Evolutionary conservation across 768 basidiomycete species (phyloP), one percentile per base, ranked within the genome.

Genomic region (Lactifluus volemus): DNA sequence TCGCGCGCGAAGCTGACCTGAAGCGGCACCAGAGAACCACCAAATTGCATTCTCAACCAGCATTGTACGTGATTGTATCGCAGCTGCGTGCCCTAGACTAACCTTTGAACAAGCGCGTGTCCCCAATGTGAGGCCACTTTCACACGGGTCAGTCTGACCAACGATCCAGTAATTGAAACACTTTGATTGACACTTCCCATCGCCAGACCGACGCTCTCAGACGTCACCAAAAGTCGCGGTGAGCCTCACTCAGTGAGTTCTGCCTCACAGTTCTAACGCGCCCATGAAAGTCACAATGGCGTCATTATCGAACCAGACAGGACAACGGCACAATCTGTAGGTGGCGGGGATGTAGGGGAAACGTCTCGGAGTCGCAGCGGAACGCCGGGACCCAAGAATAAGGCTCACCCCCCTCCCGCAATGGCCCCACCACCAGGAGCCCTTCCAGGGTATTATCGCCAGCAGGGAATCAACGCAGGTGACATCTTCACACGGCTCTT

Each of bases 21-120:
- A 89, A 89, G 76, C 71, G 88, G 67, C 88, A 90, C 70, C 88
- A 89, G 69, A 77, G 86, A 70, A 90, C 88, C 36, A 89, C 88
- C 25, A 90, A 88, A 71, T 71, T 80, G 51, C 88, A 90, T 73
- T 85, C 85, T 3, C 76, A 85, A 71, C 86, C 88, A 39, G 83
- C 81, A 67, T 89, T 85, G 88, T 89, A 68, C 55, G 75, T 71
- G 14, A 57, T 45, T 17, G 2, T 49, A n/a, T 59, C 68, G 78
- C 79, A 38, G 59, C 32, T 53, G 25, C 36, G 60, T 58, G 45
- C 19, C 52, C 53, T 65, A 45, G 57, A 55, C 48, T 63, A 25
- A 65, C 48, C 67, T 57, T 64, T 55, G 49, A 25, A 25, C 25
- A 63, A 89, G 88, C 71, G 75, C 82, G 47, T 90, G 88, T 72